These are phyloP conservation scores for Zygosaccharomyces kombuchaensis DNA, from an alignment of 805 yeast genomes.

Conservation along the genomic window DNA sequence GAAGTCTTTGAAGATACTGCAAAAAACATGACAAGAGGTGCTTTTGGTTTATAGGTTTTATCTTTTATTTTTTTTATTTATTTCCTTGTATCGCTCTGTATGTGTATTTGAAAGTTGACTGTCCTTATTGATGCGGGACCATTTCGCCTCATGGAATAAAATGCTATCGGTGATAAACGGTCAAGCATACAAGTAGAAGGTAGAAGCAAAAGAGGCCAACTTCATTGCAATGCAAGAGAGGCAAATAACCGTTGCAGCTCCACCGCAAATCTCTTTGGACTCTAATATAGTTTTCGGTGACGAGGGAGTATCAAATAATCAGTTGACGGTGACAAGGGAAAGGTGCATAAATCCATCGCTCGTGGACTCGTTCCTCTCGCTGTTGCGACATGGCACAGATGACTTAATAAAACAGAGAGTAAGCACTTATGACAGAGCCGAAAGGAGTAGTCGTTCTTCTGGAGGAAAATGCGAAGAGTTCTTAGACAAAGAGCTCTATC, in stretches of 20 bases:
- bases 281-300: constrained; percentile 18
- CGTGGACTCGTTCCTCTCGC: constrained; percentile 30
- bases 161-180: background rate
- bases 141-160: background rate
- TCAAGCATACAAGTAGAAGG: background rate
- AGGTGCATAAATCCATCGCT: constrained; percentile 31
- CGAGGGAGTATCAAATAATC: constrained; percentile 11
- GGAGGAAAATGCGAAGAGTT: constrained; percentile 36
- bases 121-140: background rate
- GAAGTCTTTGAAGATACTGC: constrained; percentile 49
- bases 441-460: constrained; percentile 12
- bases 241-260: constrained; percentile 9
- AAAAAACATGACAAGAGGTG: constrained; percentile 46
- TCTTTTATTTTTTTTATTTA: no score
- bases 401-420: constrained; percentile 44
- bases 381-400: constrained; percentile 37
- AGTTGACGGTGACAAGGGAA: constrained; percentile 25
- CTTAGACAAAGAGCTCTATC: constrained; percentile 37
- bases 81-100: background rate
- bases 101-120: background rate
- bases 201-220: background rate
- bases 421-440: constrained; percentile 37
- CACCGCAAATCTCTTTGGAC: constrained; percentile 14
- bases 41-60: constrained; percentile 48
- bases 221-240: constrained; percentile 2